Base-by-base conservation (phyloP, 805 yeast genomes). In the Candida hispaniensis region DNA sequence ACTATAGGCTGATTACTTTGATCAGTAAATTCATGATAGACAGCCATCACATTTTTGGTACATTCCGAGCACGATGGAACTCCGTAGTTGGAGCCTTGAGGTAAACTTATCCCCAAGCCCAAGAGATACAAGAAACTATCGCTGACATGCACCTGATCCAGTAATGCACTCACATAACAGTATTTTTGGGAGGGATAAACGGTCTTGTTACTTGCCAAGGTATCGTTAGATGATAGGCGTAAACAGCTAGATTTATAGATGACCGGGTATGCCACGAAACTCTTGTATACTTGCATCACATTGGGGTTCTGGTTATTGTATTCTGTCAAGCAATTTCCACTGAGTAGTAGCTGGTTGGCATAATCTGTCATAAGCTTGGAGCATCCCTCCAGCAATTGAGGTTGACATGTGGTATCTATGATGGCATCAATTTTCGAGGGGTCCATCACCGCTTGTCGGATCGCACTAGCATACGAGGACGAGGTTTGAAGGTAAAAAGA, bases 401-500 rank as follows among this genome's bases (percentile, higher is more conserved):
- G 43, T 16, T 44, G 57, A 35, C 58, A 52, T 14, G 51, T 36
- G 13, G 33, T 32, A 39, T 49, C 46, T 27, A 52, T 45, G 3
- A 54, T 40, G 18, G 23, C 22, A 13, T 53, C 48, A 7, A 51
- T 41, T 18, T 41, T 27, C 14, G 17, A 10, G 9, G 36, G 23
- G 28, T 9, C 39, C 21, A 27, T 38, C 10, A 40, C 39, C 17
- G 54, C 57, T n/a, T 40, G 33, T 6, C 49, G 45, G n/a, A 44
- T 48, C n/a, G 45, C 40, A 5, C 30, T 18, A 28, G 49, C 48
- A 36, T 51, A 52, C 5, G 56, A 48, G 14, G 47, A 32, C 6
- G 57, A 52, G 32, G 40, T 50, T 35, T 44, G 46, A 7, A 52
- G 45, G 26, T 41, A 50, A 34, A 52, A 52, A 10, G 56, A 51